phyloP scores from a whole-genome alignment of 164 flowering plant species.

The Echeveria elegans region DNA sequence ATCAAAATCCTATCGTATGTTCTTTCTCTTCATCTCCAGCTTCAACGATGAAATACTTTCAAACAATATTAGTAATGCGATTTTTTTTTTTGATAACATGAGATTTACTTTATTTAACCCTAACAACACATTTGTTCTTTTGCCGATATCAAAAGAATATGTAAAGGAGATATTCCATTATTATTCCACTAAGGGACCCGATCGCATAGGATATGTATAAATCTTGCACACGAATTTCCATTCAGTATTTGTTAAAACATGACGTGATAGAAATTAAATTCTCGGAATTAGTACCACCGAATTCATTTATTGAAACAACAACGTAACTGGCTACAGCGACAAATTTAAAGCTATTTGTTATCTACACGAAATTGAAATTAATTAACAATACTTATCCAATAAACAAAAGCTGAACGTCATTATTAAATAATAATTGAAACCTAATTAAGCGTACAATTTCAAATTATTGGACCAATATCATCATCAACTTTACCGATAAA shows the following conservation, averaged over 20 bases:
- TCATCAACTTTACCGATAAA: neutral
- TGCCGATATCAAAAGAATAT: neutral
- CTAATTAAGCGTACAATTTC: neutral
- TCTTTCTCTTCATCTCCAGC: too few relatives aligned
- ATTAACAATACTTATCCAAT: neutral
- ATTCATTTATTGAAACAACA: neutral
- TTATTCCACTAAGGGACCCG: neutral
- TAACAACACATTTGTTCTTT: slow-evolving; percentile 2
- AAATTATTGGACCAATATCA: neutral
- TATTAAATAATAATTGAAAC: neutral
- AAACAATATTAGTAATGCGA: neutral
- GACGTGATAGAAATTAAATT: neutral
- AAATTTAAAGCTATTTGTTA: neutral
- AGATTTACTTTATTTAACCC: neutral
- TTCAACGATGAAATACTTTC: too few relatives aligned
- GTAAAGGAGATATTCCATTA: neutral
- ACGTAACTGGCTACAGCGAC: neutral
- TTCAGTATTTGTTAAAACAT: too few relatives aligned
- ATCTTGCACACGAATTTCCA: neutral
- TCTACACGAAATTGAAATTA: neutral
- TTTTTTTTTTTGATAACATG: neutral
- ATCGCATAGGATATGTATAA: neutral
- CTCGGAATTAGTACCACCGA: neutral
- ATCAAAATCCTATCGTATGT: too few relatives aligned
- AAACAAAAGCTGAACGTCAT: neutral